Evolutionary conservation across 768 basidiomycete species (phyloP).

Genomic region (Clavaria fumosa): DNA sequence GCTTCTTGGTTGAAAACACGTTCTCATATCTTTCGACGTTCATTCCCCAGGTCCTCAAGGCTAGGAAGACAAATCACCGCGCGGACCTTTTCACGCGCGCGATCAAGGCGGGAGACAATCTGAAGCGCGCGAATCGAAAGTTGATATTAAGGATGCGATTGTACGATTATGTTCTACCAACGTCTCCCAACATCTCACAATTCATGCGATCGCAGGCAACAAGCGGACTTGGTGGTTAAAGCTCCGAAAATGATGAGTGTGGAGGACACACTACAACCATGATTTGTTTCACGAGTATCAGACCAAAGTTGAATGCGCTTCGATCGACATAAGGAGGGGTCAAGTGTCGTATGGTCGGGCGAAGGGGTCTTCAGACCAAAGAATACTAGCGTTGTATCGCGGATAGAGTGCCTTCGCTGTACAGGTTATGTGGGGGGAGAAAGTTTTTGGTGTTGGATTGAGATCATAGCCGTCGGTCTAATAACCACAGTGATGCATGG

Average conservation of each 20-base stretch:
- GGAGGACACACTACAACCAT: no score
- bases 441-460: no score
- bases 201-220: constrained; percentile 41
- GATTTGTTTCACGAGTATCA: not conserved
- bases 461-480: no score
- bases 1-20: not conserved
- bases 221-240: constrained; percentile 65
- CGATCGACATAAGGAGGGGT: no score
- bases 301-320: not conserved
- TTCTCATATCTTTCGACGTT: not conserved
- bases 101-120: constrained; percentile 55
- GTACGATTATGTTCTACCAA: constrained; percentile 31
- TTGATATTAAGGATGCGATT: constrained; percentile 69
- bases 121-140: constrained; percentile 60
- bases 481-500: no score
- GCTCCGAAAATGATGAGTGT: constrained; percentile 15
- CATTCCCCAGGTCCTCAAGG: constrained; percentile 48
- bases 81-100: constrained; percentile 63
- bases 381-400: no score
- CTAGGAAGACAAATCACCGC: constrained; percentile 67
- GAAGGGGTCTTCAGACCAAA: no score
- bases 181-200: not conserved
- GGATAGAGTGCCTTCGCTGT: no score
- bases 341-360: no score
- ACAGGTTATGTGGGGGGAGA: no score